Conservation (phyloP, 192 early-diverging fungal species). For the Podila minutissima region DNA sequence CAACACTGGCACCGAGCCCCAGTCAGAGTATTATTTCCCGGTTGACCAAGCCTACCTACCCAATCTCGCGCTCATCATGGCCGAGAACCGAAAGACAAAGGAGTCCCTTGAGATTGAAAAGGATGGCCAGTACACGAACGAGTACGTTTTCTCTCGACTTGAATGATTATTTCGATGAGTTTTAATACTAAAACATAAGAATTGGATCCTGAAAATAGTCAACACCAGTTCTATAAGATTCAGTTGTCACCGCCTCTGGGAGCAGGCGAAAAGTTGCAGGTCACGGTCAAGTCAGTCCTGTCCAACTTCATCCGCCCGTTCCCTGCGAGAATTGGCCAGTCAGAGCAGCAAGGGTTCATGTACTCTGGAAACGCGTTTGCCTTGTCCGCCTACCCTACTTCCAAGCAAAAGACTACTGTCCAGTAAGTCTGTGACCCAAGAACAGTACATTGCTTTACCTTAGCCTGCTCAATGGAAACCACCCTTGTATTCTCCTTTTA, state of each 20-base stretch:
- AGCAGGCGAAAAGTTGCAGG: constrained; percentile 66
- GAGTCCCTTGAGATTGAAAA: constrained; percentile 37
- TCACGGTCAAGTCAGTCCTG: constrained; percentile 64
- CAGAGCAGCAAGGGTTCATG: constrained; percentile 71
- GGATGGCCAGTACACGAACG: constrained; percentile 20
- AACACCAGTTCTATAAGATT: constrained; percentile 60
- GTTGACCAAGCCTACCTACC: constrained; percentile 28
- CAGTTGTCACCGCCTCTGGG: constrained; percentile 54
- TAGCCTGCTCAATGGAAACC: background rate
- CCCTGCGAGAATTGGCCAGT: constrained; percentile 66
- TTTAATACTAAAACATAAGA: background rate
- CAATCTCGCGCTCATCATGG: constrained; percentile 52
- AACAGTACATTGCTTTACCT: background rate
- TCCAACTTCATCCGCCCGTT: constrained; percentile 55
- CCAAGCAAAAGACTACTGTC: constrained; percentile 83
- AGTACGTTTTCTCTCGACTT: constrained; percentile 9
- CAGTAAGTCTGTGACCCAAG: constrained; percentile 57
- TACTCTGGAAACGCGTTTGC: constrained; percentile 72
- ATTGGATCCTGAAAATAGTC: background rate
- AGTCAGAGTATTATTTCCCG: constrained; percentile 60
- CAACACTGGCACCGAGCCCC: constrained; percentile 51
- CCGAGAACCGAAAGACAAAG: constrained; percentile 54
- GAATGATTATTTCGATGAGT: constrained; percentile 23
- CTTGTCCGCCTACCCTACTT: constrained; percentile 71
- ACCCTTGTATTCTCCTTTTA: no score